Conservation (phyloP, 1,139 yeast species). For the Hyphopichia fennica region DNA sequence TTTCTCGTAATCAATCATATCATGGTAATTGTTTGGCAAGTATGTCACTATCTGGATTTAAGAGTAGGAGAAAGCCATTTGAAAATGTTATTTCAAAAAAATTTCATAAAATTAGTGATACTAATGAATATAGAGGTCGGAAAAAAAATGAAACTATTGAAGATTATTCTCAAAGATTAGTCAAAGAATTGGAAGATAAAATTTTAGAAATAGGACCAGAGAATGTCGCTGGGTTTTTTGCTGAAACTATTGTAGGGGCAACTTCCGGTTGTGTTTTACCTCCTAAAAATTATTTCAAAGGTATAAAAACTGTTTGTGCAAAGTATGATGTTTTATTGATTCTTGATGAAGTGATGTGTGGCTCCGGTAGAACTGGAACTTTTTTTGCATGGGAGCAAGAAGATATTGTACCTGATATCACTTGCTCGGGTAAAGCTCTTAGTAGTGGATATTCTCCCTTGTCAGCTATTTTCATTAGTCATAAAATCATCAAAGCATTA, state of each 20-base stretch:
- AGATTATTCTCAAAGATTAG: slow-evolving; percentile 12
- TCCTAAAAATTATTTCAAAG: slow-evolving; percentile 14
- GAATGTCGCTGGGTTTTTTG: slow-evolving; percentile 12
- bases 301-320: slow-evolving; percentile 11
- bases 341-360: slow-evolving; percentile 18
- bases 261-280: slow-evolving; percentile 14
- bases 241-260: slow-evolving; percentile 14
- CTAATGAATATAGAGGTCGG: slow-evolving; percentile 13
- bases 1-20: slow-evolving; percentile 18
- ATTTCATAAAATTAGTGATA: slow-evolving; percentile 15
- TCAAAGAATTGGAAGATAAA: slow-evolving; percentile 16
- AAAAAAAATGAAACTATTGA: slow-evolving; percentile 12
- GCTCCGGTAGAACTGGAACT: slow-evolving; percentile 17
- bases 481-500: slow-evolving; percentile 13
- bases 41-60: slow-evolving; percentile 16
- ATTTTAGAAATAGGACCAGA: slow-evolving; percentile 15
- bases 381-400: slow-evolving; percentile 19
- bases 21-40: slow-evolving; percentile 21
- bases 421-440: slow-evolving; percentile 17
- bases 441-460: slow-evolving; percentile 18
- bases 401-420: slow-evolving; percentile 16
- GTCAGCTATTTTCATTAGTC: slow-evolving; percentile 14
- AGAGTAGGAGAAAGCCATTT: slow-evolving; percentile 13
- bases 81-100: slow-evolving; percentile 11
- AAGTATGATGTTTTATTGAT: slow-evolving; percentile 14